These are phyloP conservation scores for Epipyxis sp. DNA, from an alignment of 108 stramenopile genomes.

Conservation along the genomic window DNA sequence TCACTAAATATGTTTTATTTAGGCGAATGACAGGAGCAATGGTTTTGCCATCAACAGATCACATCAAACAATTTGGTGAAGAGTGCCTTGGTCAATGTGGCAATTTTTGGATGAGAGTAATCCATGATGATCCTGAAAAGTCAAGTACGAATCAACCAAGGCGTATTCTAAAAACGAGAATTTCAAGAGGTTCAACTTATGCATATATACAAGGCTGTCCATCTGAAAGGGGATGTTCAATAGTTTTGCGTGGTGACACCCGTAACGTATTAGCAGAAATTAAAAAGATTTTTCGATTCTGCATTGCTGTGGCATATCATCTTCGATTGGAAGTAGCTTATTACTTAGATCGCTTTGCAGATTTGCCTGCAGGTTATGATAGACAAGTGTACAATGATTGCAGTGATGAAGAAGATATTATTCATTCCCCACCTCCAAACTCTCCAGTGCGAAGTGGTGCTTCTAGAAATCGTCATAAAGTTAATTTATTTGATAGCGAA, in stretches of 20 bases:
- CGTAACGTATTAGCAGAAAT: constrained; percentile 73
- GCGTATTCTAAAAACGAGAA: constrained; percentile 21
- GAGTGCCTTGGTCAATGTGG: constrained; percentile 65
- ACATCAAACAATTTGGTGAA: constrained; percentile 74
- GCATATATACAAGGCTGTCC: constrained; percentile 78
- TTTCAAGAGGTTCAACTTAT: constrained; percentile 37
- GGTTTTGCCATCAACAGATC: constrained; percentile 77
- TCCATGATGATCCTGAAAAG: constrained; percentile 70
- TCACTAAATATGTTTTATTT: neutral
- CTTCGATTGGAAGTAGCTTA: constrained; percentile 85
- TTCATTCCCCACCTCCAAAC: neutral
- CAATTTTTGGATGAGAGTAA: constrained; percentile 39
- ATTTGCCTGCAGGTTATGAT: constrained; percentile 42
- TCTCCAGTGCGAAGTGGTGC: constrained; percentile 5
- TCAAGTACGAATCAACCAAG: constrained; percentile 21
- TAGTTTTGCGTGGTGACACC: constrained; percentile 78
- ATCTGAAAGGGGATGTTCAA: constrained; percentile 77
- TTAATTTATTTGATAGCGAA: too few species aligned
- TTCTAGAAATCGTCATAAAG: too few species aligned
- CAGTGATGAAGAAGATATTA: constrained; percentile 15
- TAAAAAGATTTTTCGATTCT: constrained; percentile 74
- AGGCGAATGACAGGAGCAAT: constrained; percentile 79
- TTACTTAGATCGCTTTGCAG: constrained; percentile 73
- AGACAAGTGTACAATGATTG: neutral
- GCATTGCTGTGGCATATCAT: constrained; percentile 82